Evolutionary conservation across 2,329 filamentous ascomycete genomes (phyloP), one percentile per base, ranked within the genome.

Genomic region (Penicillium aurantiogriseum): DNA sequence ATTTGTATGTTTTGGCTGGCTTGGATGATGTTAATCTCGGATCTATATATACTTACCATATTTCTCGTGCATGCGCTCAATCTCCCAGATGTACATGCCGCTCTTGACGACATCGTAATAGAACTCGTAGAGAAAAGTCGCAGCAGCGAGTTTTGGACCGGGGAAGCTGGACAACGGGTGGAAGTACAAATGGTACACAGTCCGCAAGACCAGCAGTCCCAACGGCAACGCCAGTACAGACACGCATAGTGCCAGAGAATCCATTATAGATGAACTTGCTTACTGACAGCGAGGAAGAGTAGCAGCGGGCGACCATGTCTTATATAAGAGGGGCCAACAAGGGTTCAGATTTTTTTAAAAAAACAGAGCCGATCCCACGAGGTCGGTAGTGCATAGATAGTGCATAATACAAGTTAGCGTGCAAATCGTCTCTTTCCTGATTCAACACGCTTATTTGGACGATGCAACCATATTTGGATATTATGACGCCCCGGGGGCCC

Each of bases 91-190:
- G 43, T 72, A 74, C 46, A 64, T 63, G 8, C 73, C 74, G 10
- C 60, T 61, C 49, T 59, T 65, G 17, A 68, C 19, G 5, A 73
- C 63, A 54, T 74, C 71, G 38, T 71, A 67, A 59, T 72, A 74
- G n/a, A 69, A 70, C 35, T 73, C 71, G 25, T 72, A 68, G 54
- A 71, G 67, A 38, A 65, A 62, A 5, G 68, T 69, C 21, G 66
- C 58, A 8, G 69, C 72, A n/a, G 72, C 70, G 25, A 74, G 59
- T 45, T 64, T 69, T 4, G 72, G 69, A 5, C 72, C 72, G 3
- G 72, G 72, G 15, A 73, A 71, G 10, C 60, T 61, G 15, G 66
- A 56, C 17, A 74, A 61, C 3, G 72, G 72, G 50, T 73, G 69
- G 19, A 69, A 62, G n/a, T 54, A 63, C 23, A 64, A 25, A 44